Conservation (phyloP, 345 rosid genomes). For the Brassica incana region DNA sequence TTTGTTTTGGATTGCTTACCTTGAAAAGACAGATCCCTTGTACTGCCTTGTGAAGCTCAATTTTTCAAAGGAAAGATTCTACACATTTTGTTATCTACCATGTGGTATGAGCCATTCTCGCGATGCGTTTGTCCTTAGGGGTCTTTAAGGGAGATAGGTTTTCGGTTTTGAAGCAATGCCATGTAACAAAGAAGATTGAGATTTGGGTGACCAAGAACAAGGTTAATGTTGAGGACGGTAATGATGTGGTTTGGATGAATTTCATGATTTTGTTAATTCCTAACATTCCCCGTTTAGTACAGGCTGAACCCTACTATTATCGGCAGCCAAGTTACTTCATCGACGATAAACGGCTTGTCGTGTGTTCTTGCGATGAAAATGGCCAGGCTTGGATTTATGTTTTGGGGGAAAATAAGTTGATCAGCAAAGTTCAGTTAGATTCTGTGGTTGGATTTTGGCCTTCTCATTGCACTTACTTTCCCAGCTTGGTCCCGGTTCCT, state of each 20-base stretch:
- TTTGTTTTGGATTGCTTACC: neutral
- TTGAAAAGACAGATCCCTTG: neutral
- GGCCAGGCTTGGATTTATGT: neutral
- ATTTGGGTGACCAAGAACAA: conserved; percentile 1
- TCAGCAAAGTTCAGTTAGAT: neutral
- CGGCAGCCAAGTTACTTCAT: neutral
- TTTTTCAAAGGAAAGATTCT: neutral
- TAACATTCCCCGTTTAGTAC: neutral
- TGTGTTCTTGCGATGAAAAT: neutral
- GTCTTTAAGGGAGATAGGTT: neutral
- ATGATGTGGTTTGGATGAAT: neutral
- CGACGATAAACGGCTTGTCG: neutral
- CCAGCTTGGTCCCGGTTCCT: neutral
- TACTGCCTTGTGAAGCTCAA: too few species aligned
- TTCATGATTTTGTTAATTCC: neutral
- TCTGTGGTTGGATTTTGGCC: neutral
- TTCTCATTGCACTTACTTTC: neutral
- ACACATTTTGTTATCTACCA: too few species aligned
- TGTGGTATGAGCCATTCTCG: neutral
- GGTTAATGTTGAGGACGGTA: neutral
- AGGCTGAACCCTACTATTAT: neutral
- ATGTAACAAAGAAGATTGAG: neutral
- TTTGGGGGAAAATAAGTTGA: neutral
- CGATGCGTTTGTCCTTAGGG: neutral
- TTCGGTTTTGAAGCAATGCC: neutral